A percentile compares a stretch with the other conserved stretches of the same genome.
These are phyloP conservation scores for Pseudogymnoascus sp. DNA, from an alignment of 2,329 filamentous ascomycete species.

Conservation along the genomic window DNA sequence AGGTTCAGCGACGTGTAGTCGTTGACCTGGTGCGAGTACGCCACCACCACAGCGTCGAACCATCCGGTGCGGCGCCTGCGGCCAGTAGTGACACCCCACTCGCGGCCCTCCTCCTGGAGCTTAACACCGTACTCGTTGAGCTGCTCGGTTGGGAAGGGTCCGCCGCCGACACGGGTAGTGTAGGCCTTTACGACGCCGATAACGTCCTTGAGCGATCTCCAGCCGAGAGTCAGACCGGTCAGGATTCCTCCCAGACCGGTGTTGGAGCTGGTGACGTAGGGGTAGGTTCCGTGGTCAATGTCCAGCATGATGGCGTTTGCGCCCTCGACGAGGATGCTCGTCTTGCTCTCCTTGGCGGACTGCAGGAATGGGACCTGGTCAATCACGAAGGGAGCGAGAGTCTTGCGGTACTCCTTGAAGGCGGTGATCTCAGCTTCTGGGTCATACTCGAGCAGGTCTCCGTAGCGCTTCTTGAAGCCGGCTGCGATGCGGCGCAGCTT, in stretches of 20 bases:
- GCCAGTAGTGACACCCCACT: constrained; percentile 43
- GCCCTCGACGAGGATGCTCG: constrained; percentile 60
- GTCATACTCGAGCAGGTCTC: constrained; percentile 57
- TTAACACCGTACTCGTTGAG: constrained; percentile 37
- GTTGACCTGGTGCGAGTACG: constrained; percentile 45
- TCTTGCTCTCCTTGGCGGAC: constrained; percentile 49
- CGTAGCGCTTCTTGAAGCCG: constrained; percentile 62
- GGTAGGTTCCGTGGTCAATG: constrained; percentile 53
- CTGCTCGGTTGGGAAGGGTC: constrained; percentile 61
- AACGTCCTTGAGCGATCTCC: constrained; percentile 50
- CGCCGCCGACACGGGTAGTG: constrained; percentile 54
- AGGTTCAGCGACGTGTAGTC: constrained; percentile 45
- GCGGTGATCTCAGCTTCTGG: constrained; percentile 60
- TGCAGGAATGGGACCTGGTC: constrained; percentile 57
- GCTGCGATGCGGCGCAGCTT: constrained; percentile 55
- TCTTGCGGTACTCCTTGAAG: constrained; percentile 51
- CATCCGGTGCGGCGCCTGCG: constrained; percentile 53
- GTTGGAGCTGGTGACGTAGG: constrained; percentile 38
- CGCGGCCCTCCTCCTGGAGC: constrained; percentile 41
- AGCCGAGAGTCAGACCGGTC: constrained; percentile 42
- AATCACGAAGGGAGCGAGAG: constrained; percentile 53
- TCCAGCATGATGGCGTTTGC: constrained; percentile 61
- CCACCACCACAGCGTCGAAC: constrained; percentile 52
- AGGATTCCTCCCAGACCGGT: constrained; percentile 55
- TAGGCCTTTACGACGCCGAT: constrained; percentile 63